Percentiles rank a stretch among this genome's conserved stretches.
phyloP scores from a whole-genome alignment of 495 filamentous ascomycete genomes.

The Wilcoxina mikolae region DNA sequence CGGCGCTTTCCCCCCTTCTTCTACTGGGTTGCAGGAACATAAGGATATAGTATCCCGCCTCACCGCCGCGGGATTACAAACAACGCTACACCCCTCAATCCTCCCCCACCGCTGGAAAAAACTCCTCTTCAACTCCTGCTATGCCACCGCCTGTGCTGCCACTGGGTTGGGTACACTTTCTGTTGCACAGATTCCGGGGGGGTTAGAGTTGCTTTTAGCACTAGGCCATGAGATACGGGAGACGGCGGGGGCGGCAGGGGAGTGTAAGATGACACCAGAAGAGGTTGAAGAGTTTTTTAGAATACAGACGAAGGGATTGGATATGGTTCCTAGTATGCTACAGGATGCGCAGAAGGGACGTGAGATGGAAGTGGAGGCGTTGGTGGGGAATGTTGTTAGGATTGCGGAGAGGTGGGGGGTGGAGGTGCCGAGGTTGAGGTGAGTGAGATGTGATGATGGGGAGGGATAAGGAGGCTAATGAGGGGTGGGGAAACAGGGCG shows the following conservation, averaged over 20 bases:
- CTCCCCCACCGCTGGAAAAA: slow-evolving; percentile 42
- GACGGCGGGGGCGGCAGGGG: slow-evolving; percentile 14
- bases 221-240: neutral
- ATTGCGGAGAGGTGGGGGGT: slow-evolving; percentile 31
- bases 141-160: slow-evolving; percentile 36
- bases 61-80: neutral
- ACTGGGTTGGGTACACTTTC: slow-evolving; percentile 36
- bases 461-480: no score
- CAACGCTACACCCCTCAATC: neutral
- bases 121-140: slow-evolving; percentile 37
- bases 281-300: slow-evolving; percentile 33
- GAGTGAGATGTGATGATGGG: no score
- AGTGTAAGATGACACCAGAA: slow-evolving; percentile 29
- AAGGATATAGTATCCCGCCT: neutral
- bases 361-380: slow-evolving; percentile 36
- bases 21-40: neutral
- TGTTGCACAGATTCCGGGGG: neutral
- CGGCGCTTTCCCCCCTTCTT: slow-evolving; percentile 18
- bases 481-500: no score
- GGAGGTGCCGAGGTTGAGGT: slow-evolving; percentile 29
- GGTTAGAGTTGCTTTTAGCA: neutral
- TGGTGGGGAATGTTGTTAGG: slow-evolving; percentile 35
- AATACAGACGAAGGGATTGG: slow-evolving; percentile 35
- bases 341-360: slow-evolving; percentile 32
- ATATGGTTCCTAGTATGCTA: slow-evolving; percentile 33